These are phyloP conservation scores for Cystobasidium pallidum DNA, from an alignment of 1,284 basidiomycete species.

Conservation along the genomic window DNA sequence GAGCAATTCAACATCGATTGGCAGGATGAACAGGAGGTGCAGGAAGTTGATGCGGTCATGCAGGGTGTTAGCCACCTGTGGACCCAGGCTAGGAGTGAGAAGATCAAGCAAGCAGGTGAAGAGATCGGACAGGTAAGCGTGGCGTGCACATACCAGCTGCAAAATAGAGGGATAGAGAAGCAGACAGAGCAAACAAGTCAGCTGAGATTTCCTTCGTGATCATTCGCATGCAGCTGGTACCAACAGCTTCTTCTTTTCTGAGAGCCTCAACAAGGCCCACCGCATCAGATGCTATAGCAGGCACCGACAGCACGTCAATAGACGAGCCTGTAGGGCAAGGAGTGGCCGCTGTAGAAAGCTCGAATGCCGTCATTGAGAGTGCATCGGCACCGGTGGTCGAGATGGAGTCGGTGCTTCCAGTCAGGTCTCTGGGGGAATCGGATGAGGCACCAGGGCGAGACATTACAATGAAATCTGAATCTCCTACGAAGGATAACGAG, in stretches of 20 bases:
- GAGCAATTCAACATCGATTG: conserved; percentile 33
- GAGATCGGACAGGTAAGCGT: conserved; percentile 3
- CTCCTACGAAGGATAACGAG: conserved; percentile 27
- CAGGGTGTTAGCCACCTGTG: conserved; percentile 1
- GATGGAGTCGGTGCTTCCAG: background rate
- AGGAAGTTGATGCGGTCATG: conserved; percentile 20
- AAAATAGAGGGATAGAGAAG: too few species aligned
- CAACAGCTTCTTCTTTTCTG: conserved; percentile 7
- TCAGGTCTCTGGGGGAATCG: background rate
- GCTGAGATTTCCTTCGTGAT: too few species aligned
- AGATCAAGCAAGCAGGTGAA: background rate
- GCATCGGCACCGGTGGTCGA: background rate
- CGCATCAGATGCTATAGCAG: background rate
- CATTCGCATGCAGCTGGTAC: background rate
- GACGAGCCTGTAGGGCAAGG: background rate
- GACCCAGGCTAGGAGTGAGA: conserved; percentile 20
- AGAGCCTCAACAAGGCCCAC: too few species aligned
- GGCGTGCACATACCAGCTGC: background rate
- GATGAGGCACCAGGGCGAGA: background rate
- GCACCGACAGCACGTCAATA: background rate
- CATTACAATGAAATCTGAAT: background rate
- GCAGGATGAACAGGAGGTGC: conserved; percentile 16
- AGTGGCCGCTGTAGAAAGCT: background rate
- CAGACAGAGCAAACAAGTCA: too few species aligned
- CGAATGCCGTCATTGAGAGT: background rate